Evolutionary conservation across 1,139 yeast species (phyloP), one percentile per base, ranked within the genome.

Genomic region (Suhomyces chickasaworum): DNA sequence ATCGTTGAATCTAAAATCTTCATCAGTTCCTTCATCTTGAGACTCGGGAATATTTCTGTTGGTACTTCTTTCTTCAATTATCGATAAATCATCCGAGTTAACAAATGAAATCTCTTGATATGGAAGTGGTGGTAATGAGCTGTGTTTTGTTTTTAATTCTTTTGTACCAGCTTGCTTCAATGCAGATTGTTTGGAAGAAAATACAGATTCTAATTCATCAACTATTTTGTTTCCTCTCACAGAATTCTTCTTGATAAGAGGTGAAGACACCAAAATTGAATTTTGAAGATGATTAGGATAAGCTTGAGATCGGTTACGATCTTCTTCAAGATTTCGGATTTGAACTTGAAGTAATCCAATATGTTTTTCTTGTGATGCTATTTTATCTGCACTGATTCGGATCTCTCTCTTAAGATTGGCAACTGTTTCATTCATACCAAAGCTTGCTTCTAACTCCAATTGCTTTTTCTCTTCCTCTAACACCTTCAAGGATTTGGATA

Each of bases 281-380:
- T 21, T 17, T 7, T 18, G 35, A 31, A 29, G 17, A 12, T 18
- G 12, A 9, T 7, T 34, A 18, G 31, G 16, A 16, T 10, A 15
- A 13, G 29, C 18, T 16, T 20, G 21, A n/a, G 12, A 13, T 36
- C 47, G 52, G 25, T 44, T 46, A 29, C 50, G 55, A 36, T 58
- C 63, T 7, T 51, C 59, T 33, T 58, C 63, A 27, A 65, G 51
- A 10, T 45, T 51, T 39, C 50, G 52, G 5, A 62, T 51, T 37
- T 66, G 63, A 18, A 54, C 40, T 48, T 58, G 63, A 38, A 71
- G 55, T 13, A 59, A 43, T 1, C 54, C 56, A n/a, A 71, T 65
- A 39, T 66, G 63, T 18, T 54, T 58, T 38, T 68, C 66, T 46
- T 67, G 72, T 2, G 57, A 51, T 2, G 59, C 63, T 13, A 67